phyloP scores from a whole-genome alignment of 2,329 filamentous ascomycete genomes.

The Thelonectria blattea region DNA sequence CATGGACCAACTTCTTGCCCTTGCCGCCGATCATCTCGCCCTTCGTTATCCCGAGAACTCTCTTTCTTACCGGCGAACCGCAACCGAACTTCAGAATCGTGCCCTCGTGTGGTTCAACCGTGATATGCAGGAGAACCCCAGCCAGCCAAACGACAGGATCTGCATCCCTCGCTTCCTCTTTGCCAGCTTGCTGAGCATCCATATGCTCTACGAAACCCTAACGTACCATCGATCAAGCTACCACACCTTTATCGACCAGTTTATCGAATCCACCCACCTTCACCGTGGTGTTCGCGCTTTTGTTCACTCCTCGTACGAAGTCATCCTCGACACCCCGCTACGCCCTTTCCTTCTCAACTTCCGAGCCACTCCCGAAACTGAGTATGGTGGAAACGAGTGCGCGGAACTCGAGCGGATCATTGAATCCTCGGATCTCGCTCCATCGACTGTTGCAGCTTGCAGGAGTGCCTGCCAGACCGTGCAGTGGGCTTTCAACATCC shows the following conservation, averaged over 20 bases:
- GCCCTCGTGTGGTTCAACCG: constrained; percentile 48
- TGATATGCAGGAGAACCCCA: constrained; percentile 36
- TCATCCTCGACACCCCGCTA: constrained; percentile 46
- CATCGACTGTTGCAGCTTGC: constrained; percentile 38
- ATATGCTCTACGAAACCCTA: constrained; percentile 56
- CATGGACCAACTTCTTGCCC: constrained; percentile 54
- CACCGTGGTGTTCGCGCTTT: constrained; percentile 51
- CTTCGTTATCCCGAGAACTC: constrained; percentile 29
- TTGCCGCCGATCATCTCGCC: constrained; percentile 50
- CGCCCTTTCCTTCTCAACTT: constrained; percentile 35
- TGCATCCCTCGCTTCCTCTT: constrained; percentile 53
- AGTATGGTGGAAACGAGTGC: constrained; percentile 36
- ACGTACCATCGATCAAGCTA: constrained; percentile 46
- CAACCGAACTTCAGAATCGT: constrained; percentile 53
- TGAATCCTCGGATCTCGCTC: constrained; percentile 40
- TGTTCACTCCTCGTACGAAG: constrained; percentile 43
- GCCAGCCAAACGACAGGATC: constrained; percentile 28
- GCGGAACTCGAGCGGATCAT: constrained; percentile 39
- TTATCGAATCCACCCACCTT: constrained; percentile 49
- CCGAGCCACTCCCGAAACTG: constrained; percentile 19
- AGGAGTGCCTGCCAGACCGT: constrained; percentile 38
- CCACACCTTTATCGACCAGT: constrained; percentile 47
- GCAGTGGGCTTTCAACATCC: constrained; percentile 45
- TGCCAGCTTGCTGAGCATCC: constrained; percentile 50
- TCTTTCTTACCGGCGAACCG: constrained; percentile 40